Base-by-base conservation (phyloP, 306 rosid species). In the Lotus japonicus region DNA sequence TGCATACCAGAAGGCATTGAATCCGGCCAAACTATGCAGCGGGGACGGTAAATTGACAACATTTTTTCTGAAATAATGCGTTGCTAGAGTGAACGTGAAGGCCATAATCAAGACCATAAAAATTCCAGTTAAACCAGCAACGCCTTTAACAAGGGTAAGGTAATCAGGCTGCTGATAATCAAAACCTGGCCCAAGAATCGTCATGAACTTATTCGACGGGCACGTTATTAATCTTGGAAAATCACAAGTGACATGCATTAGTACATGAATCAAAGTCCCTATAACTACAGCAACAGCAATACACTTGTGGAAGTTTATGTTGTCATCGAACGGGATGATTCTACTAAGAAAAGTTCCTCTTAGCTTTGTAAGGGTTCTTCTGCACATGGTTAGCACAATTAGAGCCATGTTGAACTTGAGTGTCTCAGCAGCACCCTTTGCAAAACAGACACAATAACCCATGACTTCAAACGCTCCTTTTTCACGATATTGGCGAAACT, bases 351-450 rank as follows among this genome's bases (percentile, higher is more conserved):
- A 84, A 10, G 98, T 42, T 61, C 79, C 86, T 52, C 98, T 77
- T 5, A 94, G 76, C 1, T 28, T 75, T 3, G 98, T 94, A 9
- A 94, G 97, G 19, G 90, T 85, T 72, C 87, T 75, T 78, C 98
- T 78, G 70, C 98, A 94, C 72, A 94, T 86, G 58, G 97, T 90
- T 28, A 94, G 61, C 56, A 94, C 85, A 67, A 94, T 79, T 11
- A 90, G 82, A 65, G 97, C 98, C 98, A 94, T 90, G 64, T 94
- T 94, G 81, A 94, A 81, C 79, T 94, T 94, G 38, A 88, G 90
- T 44, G 96, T 90, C 85, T 94, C 98, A 10, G 98, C 98, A 8
- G 88, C 86, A 73, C 98, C 98, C 64, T 94, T 94, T 67, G 98
- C 98, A 11, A 73, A 18, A 79, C 98, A 94, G 35, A 94, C 39